These are phyloP conservation scores for Entonaema liquescens DNA, from an alignment of 495 filamentous ascomycete genomes.

Conservation along the genomic window DNA sequence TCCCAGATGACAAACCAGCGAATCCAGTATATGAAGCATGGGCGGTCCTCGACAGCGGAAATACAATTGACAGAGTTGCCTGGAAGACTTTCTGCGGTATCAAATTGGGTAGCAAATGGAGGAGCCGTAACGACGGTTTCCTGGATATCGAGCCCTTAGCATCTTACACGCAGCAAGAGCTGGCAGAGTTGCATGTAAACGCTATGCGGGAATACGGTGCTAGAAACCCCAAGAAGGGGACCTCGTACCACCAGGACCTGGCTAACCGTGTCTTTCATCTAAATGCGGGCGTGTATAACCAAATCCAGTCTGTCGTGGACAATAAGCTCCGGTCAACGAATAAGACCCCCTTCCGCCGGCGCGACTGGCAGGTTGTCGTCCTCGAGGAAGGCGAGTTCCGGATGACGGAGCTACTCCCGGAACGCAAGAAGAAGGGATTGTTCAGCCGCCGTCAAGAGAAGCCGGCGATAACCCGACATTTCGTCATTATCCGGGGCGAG, in stretches of 20 bases:
- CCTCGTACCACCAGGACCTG: conserved; percentile 39
- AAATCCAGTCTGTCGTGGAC: conserved; percentile 28
- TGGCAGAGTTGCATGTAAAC: conserved; percentile 34
- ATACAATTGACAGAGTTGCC: background rate
- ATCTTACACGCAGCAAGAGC: conserved; percentile 30
- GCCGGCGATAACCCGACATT: conserved; percentile 7
- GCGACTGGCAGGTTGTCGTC: conserved; percentile 38
- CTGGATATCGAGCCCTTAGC: conserved; percentile 12
- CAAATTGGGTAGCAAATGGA: conserved; percentile 23
- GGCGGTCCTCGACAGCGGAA: conserved; percentile 3
- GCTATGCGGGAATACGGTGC: conserved; percentile 26
- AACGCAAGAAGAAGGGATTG: conserved; percentile 31
- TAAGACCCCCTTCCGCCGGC: conserved; percentile 36
- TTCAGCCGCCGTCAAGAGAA: conserved; percentile 19
- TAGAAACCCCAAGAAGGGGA: conserved; percentile 19
- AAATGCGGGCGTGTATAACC: conserved; percentile 13
- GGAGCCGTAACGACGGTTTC: conserved; percentile 21
- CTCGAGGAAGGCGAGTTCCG: conserved; percentile 34
- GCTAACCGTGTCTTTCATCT: conserved; percentile 37
- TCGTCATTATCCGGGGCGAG: conserved; percentile 37
- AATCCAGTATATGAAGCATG: conserved; percentile 34
- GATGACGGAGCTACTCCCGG: conserved; percentile 35
- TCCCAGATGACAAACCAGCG: conserved; percentile 7
- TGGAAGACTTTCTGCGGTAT: conserved; percentile 36
- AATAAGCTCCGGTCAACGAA: conserved; percentile 35